Evolutionary conservation across 768 basidiomycete genomes (phyloP).

Genomic region (Fistulinella prunicolor): DNA sequence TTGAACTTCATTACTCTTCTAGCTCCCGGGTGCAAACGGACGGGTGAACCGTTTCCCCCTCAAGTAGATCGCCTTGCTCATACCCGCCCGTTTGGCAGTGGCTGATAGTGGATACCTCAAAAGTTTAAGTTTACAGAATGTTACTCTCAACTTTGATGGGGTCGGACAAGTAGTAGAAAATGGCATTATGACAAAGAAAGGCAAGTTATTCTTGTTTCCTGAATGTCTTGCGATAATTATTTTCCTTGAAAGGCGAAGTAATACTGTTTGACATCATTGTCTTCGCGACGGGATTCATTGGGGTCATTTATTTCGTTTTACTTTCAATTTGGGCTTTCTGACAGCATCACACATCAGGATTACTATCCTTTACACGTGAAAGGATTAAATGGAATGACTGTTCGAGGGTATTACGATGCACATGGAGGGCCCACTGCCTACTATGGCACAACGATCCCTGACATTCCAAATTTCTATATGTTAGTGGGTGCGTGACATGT

Average conservation of each 20-base stretch:
- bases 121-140: conserved; percentile 20
- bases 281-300: conserved; percentile 33
- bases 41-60: conserved; percentile 8
- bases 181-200: conserved; percentile 28
- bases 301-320: conserved; percentile 16
- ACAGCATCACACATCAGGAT: conserved; percentile 14
- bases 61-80: background rate
- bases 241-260: conserved; percentile 20
- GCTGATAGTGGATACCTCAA: conserved; percentile 29
- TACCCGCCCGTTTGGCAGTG: conserved; percentile 8
- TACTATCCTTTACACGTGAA: conserved; percentile 21
- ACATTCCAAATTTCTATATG: conserved; percentile 38
- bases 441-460: conserved; percentile 31
- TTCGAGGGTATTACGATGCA: conserved; percentile 28
- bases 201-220: background rate
- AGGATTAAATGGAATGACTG: conserved; percentile 21
- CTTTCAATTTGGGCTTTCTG: background rate
- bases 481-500: conserved; percentile 23
- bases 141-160: conserved; percentile 26
- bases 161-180: conserved; percentile 15
- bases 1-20: background rate
- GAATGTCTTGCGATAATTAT: background rate
- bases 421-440: conserved; percentile 36
- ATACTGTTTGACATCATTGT: conserved; percentile 34
- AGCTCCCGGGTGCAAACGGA: conserved; percentile 65